Conservation (phyloP, 2,329 filamentous ascomycete genomes). For the Pseudogymnoascus destructans region DNA sequence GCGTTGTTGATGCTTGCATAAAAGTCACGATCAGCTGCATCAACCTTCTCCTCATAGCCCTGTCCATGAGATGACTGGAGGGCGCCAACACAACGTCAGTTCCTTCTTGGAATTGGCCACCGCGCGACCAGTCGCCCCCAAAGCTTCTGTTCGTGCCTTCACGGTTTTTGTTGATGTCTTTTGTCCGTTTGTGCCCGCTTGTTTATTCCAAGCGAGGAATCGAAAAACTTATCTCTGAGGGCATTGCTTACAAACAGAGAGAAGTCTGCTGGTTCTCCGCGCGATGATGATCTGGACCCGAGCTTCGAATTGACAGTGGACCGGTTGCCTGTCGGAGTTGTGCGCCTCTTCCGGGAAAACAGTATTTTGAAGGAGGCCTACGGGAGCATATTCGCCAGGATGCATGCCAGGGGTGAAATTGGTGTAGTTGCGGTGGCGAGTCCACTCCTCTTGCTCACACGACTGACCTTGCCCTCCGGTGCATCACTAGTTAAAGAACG, state of each 20-base stretch:
- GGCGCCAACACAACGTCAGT: slow-evolving; percentile 24
- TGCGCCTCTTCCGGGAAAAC: slow-evolving; percentile 13
- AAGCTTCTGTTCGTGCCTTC: slow-evolving; percentile 27
- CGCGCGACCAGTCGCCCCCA: slow-evolving; percentile 15
- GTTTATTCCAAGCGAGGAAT: slow-evolving; percentile 51
- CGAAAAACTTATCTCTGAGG: slow-evolving; percentile 89
- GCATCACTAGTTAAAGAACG: background rate
- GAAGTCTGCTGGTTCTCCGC: slow-evolving; percentile 30
- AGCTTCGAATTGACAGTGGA: slow-evolving; percentile 11
- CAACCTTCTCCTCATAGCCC: slow-evolving; percentile 43
- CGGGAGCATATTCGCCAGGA: background rate
- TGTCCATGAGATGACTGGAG: slow-evolving; percentile 20
- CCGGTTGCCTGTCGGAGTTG: slow-evolving; percentile 16
- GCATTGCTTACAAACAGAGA: slow-evolving; percentile 75
- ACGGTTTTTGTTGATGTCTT: slow-evolving; percentile 93
- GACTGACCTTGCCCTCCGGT: slow-evolving; percentile 4
- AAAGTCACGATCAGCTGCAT: slow-evolving; percentile 51
- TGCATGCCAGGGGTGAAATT: slow-evolving; percentile 1
- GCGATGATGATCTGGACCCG: slow-evolving; percentile 9
- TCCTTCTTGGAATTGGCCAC: slow-evolving; percentile 19
- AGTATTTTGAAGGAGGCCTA: slow-evolving; percentile 1
- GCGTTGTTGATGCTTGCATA: slow-evolving; percentile 31
- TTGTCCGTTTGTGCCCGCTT: slow-evolving; percentile 73
- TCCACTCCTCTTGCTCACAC: slow-evolving; percentile 1
- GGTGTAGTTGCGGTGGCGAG: slow-evolving; percentile 5